Evolutionary conservation across 345 rosid genomes (phyloP).

Genomic region (Eucalyptus curtisii): DNA sequence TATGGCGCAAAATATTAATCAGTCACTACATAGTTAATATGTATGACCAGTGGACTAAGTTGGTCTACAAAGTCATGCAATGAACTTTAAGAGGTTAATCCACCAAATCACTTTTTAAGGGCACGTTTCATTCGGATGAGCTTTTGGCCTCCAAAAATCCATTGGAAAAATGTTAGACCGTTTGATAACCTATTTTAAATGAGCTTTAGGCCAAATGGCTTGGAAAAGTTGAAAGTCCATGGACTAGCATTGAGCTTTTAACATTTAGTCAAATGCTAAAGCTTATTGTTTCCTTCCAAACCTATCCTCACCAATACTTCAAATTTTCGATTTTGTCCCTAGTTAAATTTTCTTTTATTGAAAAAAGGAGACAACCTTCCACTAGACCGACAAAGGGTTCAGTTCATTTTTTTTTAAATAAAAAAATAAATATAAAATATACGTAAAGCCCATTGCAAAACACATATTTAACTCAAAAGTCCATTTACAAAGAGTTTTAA

Average conservation of each 20-base stretch:
- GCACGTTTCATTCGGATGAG: fast-evolving
- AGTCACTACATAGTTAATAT: background rate
- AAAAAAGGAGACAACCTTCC: no score
- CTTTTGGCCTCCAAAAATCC: fast-evolving
- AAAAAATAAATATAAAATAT: no score
- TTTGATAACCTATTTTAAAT: no score
- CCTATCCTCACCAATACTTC: fast-evolving
- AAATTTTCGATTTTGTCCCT: fast-evolving
- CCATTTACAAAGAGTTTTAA: fast-evolving
- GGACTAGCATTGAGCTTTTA: fast-evolving
- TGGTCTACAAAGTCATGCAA: background rate
- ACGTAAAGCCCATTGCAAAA: no score
- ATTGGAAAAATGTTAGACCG: fast-evolving
- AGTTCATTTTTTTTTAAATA: no score
- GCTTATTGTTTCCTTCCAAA: no score
- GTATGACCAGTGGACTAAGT: background rate
- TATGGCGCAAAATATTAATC: background rate
- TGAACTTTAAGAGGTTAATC: background rate
- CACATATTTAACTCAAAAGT: no score
- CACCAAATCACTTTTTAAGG: background rate
- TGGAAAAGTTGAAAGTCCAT: fast-evolving
- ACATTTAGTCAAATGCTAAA: no score
- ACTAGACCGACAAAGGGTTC: fast-evolving
- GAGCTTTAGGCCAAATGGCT: fast-evolving
- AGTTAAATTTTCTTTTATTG: no score